Evolutionary conservation across 352 stramenopile genomes (phyloP), one percentile per base, ranked within the genome.

Genomic region (Phytopythium litorale): DNA sequence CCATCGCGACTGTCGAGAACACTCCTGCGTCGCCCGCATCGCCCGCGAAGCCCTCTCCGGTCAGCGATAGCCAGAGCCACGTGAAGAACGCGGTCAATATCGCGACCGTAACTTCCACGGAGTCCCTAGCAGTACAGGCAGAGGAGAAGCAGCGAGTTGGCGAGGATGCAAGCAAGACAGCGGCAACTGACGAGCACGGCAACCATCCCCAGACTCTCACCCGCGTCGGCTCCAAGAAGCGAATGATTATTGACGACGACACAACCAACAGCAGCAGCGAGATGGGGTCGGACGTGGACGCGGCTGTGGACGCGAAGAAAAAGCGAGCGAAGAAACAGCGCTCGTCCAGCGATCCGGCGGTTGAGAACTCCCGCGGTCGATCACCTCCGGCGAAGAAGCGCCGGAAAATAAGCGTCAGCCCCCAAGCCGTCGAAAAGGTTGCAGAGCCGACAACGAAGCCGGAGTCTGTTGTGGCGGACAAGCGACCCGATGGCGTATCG

Each of bases 191-290:
- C 35, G 51, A 56, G 51, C 28, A 56, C 32, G 16, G 46, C 15
- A 46, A 11, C n/a, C 51, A 57, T 13, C 6, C n/a, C 5, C 35
- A 35, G 12, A 23, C 38, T 3, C 25, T 59, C 7, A 33, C 35
- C 16, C 54, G 54, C 30, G 53, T 73, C 7, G 68, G 72, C 21
- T 66, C 70, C 16, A 88, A 83, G 64, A 89, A 89, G 53, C 69
- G 78, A 55, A 73, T 77, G 52, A 86, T 89, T 60, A 72, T 89
- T 37, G 78, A 87, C 23, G 79, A 89, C 56, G 79, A 89, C 60
- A 77, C 68, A 54, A 79, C 71, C 19, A 76, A 83, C 46, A 82
- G 76, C 65, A 68, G 50, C 56, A 79, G 68, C 30, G 72, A 82
- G 56, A 65, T 49, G 46, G 74, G 74, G 23, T 58, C 48, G 9